Evolutionary conservation across 2,329 filamentous ascomycete genomes (phyloP).

Genomic region (Penicillium sclerotiorum): DNA sequence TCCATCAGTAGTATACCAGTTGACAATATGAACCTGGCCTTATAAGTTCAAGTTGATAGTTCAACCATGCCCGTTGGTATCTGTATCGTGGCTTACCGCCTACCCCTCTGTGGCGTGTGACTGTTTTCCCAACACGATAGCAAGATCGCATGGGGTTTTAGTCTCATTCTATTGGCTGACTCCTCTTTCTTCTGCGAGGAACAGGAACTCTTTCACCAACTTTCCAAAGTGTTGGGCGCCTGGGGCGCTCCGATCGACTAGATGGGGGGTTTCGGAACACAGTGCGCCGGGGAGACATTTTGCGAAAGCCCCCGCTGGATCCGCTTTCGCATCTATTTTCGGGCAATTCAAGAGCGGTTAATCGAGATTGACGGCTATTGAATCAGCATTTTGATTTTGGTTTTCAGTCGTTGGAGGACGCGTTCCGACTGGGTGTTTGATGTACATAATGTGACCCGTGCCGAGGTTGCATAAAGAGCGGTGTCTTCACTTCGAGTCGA

Average conservation of each 20-base stretch:
- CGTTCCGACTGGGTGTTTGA: neutral
- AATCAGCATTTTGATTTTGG: neutral
- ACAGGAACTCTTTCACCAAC: neutral
- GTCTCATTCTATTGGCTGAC: neutral
- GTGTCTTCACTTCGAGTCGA: too few relatives aligned
- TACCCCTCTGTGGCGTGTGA: neutral
- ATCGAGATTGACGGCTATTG: constrained; percentile 13
- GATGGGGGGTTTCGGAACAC: constrained; percentile 12
- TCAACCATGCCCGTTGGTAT: neutral
- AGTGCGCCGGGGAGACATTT: constrained; percentile 12
- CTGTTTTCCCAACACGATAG: neutral
- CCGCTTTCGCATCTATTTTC: constrained; percentile 9
- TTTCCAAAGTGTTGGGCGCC: constrained; percentile 1
- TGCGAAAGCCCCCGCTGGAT: constrained; percentile 8
- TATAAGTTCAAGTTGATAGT: neutral
- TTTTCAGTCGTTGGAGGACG: neutral
- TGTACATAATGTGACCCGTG: neutral
- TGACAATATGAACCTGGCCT: neutral
- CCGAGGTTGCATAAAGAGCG: too few relatives aligned
- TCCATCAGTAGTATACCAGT: too few relatives aligned
- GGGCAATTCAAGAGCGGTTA: constrained; percentile 5
- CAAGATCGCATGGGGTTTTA: neutral
- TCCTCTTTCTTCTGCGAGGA: neutral
- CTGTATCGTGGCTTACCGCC: neutral
- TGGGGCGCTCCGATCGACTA: neutral